Percentiles rank a stretch among this genome's conserved stretches.
phyloP scores from a whole-genome alignment of 495 filamentous ascomycete genomes.

The Aspergillus panamensis region DNA sequence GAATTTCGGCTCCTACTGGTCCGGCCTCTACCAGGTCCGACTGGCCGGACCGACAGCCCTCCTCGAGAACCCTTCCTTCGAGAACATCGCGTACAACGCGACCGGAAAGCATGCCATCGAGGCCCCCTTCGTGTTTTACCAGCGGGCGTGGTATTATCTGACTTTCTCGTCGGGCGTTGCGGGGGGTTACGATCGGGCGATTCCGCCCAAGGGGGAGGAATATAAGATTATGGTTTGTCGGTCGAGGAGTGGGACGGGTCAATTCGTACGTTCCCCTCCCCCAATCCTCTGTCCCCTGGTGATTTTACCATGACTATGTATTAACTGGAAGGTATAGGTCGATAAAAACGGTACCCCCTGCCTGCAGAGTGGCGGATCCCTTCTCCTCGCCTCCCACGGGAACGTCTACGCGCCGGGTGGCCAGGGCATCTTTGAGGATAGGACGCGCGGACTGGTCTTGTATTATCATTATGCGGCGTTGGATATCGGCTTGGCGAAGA shows the following conservation, averaged over 20 bases:
- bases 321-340: slow-evolving; percentile 34
- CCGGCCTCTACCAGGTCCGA: slow-evolving; percentile 59
- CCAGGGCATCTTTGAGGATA: slow-evolving; percentile 51
- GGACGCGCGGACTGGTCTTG: slow-evolving; percentile 50
- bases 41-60: slow-evolving; percentile 47
- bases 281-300: background rate
- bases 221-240: slow-evolving; percentile 66
- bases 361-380: slow-evolving; percentile 57
- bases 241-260: slow-evolving; percentile 47
- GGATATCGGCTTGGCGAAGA: slow-evolving; percentile 45
- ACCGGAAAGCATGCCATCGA: slow-evolving; percentile 55
- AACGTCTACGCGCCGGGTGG: slow-evolving; percentile 70
- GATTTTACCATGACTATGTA: background rate
- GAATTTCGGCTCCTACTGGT: slow-evolving; percentile 70
- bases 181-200: slow-evolving; percentile 49
- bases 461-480: slow-evolving; percentile 69
- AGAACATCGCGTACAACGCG: slow-evolving; percentile 55
- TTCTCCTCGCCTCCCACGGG: slow-evolving; percentile 58
- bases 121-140: slow-evolving; percentile 53
- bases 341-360: slow-evolving; percentile 58
- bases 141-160: slow-evolving; percentile 60
- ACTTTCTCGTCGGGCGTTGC: slow-evolving; percentile 63
- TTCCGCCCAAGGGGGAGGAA: slow-evolving; percentile 56
- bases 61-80: slow-evolving; percentile 26
- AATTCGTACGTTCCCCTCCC: slow-evolving; percentile 45